Evolutionary conservation across 208 protist genomes (phyloP).

Genomic region (Crithidia brevicula): DNA sequence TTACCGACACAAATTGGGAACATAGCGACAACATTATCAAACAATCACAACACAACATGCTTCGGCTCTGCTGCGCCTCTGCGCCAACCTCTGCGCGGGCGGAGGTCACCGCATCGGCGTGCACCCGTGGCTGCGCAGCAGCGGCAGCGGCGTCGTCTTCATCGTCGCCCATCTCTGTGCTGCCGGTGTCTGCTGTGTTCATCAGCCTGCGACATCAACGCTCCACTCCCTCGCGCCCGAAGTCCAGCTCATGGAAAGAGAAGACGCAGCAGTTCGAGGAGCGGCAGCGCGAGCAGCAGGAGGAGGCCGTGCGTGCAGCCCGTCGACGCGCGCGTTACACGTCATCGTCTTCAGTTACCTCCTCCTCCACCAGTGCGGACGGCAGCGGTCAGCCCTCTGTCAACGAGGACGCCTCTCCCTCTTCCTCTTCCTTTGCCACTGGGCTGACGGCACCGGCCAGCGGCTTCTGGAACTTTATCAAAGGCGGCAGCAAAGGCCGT

Average conservation of each 20-base stretch:
- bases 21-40: too few species aligned
- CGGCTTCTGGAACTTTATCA: slow-evolving; percentile 16
- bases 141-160: background rate
- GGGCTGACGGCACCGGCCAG: background rate
- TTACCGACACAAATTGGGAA: too few species aligned
- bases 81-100: background rate
- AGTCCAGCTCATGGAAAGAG: slow-evolving; percentile 35
- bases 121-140: background rate
- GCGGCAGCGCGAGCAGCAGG: slow-evolving; percentile 28
- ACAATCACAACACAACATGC: too few species aligned
- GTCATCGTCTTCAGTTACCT: background rate
- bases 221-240: slow-evolving; percentile 18
- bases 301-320: slow-evolving; percentile 19
- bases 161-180: background rate
- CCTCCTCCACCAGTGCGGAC: background rate
- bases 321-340: slow-evolving; percentile 24
- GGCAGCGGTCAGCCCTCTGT: background rate
- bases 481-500: slow-evolving; percentile 23
- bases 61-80: background rate
- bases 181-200: background rate
- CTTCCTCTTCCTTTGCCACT: background rate
- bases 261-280: slow-evolving; percentile 28
- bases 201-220: slow-evolving; percentile 35
- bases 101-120: background rate
- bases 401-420: background rate